phyloP scores from a whole-genome alignment of 2,329 filamentous ascomycete genomes.

The Didymella lethalis region DNA sequence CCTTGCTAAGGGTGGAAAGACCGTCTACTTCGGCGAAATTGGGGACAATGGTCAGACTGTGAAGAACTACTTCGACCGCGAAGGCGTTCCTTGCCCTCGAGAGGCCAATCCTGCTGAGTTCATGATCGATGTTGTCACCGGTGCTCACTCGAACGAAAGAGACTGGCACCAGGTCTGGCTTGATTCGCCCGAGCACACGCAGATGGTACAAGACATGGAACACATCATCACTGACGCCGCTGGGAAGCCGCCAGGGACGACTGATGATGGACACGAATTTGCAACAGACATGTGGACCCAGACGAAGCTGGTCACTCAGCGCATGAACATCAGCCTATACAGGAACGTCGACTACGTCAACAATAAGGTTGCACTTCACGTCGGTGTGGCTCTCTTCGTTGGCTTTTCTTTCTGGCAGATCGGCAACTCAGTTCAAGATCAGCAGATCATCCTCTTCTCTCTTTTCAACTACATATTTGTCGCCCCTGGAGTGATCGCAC shows the following conservation, averaged over 20 bases:
- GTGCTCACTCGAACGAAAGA: constrained; percentile 9
- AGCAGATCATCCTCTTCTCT: constrained; percentile 55
- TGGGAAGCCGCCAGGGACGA: constrained; percentile 46
- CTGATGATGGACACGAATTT: constrained; percentile 52
- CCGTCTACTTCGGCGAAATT: constrained; percentile 83
- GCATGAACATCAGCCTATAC: constrained; percentile 35
- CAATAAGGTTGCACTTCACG: constrained; percentile 38
- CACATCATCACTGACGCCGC: constrained; percentile 50
- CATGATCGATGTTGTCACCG: constrained; percentile 76
- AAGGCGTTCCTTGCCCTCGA: constrained; percentile 63
- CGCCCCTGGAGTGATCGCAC: constrained; percentile 51
- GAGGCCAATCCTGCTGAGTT: constrained; percentile 68
- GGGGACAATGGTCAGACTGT: constrained; percentile 73
- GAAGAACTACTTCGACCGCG: constrained; percentile 60
- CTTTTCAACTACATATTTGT: constrained; percentile 60
- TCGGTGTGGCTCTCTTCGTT: constrained; percentile 36
- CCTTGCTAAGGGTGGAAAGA: constrained; percentile 75
- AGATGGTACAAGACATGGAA: constrained; percentile 50
- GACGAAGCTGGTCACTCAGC: constrained; percentile 32
- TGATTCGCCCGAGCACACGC: constrained; percentile 42
- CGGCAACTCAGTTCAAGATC: constrained; percentile 44
- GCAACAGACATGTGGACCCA: constrained; percentile 36
- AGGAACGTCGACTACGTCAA: constrained; percentile 39
- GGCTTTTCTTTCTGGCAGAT: constrained; percentile 42
- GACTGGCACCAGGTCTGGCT: constrained; percentile 54